Conservation (phyloP, 345 rosid genomes). For the Camelina laxa region DNA sequence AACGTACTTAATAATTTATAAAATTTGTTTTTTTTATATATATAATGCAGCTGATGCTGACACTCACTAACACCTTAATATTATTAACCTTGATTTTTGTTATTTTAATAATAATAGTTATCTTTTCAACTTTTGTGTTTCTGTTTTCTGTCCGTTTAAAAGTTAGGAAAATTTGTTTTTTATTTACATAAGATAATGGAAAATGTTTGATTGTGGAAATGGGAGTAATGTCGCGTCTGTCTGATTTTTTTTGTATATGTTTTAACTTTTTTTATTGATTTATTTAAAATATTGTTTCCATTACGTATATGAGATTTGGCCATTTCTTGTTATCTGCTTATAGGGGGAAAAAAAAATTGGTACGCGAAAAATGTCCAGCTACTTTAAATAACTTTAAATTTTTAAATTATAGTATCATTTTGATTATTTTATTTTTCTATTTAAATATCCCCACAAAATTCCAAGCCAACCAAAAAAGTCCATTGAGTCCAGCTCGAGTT, state of each 20-base stretch:
- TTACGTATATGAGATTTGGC: conserved; percentile 37
- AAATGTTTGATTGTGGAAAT: conserved; percentile 32
- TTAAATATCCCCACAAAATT: too few relatives aligned
- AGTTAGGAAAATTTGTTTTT: conserved; percentile 49
- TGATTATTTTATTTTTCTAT: background rate
- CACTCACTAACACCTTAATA: conserved; percentile 60
- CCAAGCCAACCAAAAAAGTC: too few relatives aligned
- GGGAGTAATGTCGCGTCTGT: conserved; percentile 44
- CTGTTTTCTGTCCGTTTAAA: conserved; percentile 44
- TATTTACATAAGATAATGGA: conserved; percentile 41
- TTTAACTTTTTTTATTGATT: conserved; percentile 5
- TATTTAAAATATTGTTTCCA: conserved; percentile 18
- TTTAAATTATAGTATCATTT: background rate
- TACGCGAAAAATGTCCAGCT: background rate
- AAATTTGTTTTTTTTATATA: background rate
- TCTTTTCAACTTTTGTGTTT: conserved; percentile 45
- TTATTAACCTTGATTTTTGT: conserved; percentile 34
- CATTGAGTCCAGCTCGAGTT: too few relatives aligned
- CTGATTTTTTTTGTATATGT: conserved; percentile 32
- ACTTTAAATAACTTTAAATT: conserved; percentile 11
- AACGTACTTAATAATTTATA: conserved; percentile 36
- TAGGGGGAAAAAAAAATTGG: conserved; percentile 25
- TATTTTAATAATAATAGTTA: conserved; percentile 29
- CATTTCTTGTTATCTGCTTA: conserved; percentile 41
- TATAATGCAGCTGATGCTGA: conserved; percentile 51